Conservation (phyloP, 2,329 filamentous ascomycete genomes). For the Fusarium beomiforme region DNA sequence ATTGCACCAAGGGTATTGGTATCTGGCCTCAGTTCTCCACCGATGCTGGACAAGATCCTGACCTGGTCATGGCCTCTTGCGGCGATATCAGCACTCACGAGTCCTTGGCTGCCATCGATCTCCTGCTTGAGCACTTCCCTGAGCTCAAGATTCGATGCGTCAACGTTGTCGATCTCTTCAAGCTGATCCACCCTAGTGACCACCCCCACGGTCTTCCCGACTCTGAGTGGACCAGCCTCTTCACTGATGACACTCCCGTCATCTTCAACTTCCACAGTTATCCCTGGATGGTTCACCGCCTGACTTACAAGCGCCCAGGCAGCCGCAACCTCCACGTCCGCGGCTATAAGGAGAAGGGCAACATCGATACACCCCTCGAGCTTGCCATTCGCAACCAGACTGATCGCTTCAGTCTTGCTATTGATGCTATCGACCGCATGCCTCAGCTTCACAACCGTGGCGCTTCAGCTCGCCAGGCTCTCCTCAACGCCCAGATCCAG, state of each 20-base stretch:
- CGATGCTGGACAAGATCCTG: conserved; percentile 73
- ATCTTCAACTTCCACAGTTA: conserved; percentile 90
- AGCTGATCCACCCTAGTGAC: conserved; percentile 74
- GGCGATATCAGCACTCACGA: conserved; percentile 81
- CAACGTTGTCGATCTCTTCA: conserved; percentile 84
- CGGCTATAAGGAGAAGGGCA: conserved; percentile 85
- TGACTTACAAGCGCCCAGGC: conserved; percentile 80
- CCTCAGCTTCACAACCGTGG: conserved; percentile 71
- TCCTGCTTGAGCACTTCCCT: conserved; percentile 77
- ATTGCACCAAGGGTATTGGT: conserved; percentile 81
- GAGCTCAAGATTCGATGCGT: conserved; percentile 80
- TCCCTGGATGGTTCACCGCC: conserved; percentile 80
- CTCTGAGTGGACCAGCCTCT: conserved; percentile 72
- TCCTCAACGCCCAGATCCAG: conserved; percentile 72
- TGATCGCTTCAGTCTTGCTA: conserved; percentile 80
- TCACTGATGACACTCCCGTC: conserved; percentile 76
- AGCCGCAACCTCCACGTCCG: conserved; percentile 76
- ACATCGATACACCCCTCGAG: conserved; percentile 84
- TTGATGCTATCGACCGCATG: conserved; percentile 78
- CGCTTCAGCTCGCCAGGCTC: conserved; percentile 67
- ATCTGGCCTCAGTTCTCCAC: conserved; percentile 84
- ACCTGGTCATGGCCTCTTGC: conserved; percentile 79
- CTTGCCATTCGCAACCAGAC: conserved; percentile 81
- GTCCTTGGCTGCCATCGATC: conserved; percentile 76
- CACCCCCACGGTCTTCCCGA: conserved; percentile 79